These are phyloP conservation scores for Nicotiana undulata DNA, from an alignment of 257 asterid species.

Conservation along the genomic window DNA sequence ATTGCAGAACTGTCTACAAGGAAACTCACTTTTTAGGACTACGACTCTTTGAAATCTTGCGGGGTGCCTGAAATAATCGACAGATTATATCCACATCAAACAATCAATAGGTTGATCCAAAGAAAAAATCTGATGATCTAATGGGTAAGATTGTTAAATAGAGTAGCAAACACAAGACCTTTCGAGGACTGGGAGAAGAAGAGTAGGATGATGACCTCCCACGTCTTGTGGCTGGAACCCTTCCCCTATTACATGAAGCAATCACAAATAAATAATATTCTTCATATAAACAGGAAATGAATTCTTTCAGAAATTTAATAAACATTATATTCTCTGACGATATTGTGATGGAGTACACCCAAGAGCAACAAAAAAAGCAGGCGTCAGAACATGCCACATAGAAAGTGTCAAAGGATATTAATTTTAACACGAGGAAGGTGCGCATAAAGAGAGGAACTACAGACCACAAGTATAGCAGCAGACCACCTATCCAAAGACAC, in stretches of 20 bases:
- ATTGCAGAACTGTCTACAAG: neutral
- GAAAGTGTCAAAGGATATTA: too few species aligned
- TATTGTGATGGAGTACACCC: neutral
- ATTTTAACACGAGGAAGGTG: neutral
- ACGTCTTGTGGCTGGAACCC: conserved; percentile 30
- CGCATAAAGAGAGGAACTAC: neutral
- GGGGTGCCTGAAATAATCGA: conserved; percentile 25
- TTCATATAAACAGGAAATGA: neutral
- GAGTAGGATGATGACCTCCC: conserved; percentile 41
- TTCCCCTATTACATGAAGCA: conserved; percentile 25
- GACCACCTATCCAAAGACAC: neutral
- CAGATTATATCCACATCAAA: neutral
- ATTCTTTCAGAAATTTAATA: neutral
- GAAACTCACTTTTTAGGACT: conserved; percentile 38
- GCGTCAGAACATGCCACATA: neutral
- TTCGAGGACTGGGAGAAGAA: conserved; percentile 42
- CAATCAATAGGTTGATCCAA: neutral
- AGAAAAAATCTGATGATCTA: neutral
- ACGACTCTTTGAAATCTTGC: conserved; percentile 36
- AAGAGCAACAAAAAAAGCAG: neutral
- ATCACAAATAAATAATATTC: neutral
- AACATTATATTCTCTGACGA: too few species aligned
- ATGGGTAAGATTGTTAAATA: neutral
- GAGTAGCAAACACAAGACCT: conserved; percentile 13
- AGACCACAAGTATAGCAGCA: neutral